A percentile compares a stretch with the other conserved stretches of the same genome.
Evolutionary conservation across 257 asterid species (phyloP).

Genomic region (Solanum pennellii): DNA sequence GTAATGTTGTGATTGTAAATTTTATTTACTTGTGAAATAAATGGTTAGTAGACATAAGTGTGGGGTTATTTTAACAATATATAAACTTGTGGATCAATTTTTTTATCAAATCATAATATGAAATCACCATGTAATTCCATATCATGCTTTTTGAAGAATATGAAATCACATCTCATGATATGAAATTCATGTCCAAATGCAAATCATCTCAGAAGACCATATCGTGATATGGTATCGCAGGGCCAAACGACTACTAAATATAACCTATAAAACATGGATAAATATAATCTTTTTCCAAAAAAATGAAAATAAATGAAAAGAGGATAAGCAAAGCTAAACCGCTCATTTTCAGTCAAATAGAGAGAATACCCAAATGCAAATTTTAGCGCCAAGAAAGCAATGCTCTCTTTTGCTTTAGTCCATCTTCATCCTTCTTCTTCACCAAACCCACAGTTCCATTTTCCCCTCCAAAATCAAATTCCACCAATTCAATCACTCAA

Average conservation of each 20-base stretch:
- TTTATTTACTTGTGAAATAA: no score
- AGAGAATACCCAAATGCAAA: not conserved
- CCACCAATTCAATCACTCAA: not conserved
- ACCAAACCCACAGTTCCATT: not conserved
- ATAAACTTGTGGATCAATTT: no score
- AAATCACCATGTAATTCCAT: no score
- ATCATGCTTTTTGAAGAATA: no score
- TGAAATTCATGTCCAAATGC: no score
- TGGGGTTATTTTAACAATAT: rapidly evolving
- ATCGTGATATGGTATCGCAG: no score
- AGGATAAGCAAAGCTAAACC: not conserved
- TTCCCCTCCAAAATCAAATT: not conserved
- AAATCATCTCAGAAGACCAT: no score
- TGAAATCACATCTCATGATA: rapidly evolving
- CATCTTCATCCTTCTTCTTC: not conserved
- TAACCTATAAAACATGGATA: not conserved
- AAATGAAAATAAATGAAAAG: not conserved
- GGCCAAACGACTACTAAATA: no score
- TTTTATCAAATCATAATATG: no score
- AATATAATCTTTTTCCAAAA: not conserved
- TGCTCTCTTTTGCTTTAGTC: conserved; percentile 7
- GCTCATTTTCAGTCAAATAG: not conserved
- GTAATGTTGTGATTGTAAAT: no score
- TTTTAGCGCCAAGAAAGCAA: conserved; percentile 19
- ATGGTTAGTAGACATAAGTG: no score